A percentile compares a stretch with the other conserved stretches of the same genome.
phyloP scores from a whole-genome alignment of 208 protist genomes.

The Trypanosoma congolense region DNA sequence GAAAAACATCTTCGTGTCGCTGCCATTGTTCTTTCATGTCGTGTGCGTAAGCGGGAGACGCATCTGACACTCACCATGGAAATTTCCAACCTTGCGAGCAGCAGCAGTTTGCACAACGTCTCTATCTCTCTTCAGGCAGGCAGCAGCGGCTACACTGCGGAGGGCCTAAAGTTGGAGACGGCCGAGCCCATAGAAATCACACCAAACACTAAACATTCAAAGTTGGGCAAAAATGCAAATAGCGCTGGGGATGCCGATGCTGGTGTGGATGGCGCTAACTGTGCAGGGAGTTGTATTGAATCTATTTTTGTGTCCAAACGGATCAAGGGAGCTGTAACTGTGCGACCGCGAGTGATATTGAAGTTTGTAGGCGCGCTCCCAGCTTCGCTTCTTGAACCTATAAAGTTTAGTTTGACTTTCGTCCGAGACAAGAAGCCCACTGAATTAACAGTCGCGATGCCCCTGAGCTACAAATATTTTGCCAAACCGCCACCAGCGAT shows the following conservation, averaged over 20 bases:
- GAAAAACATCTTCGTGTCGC: slow-evolving; percentile 29
- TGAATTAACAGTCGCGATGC: slow-evolving; percentile 14
- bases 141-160: slow-evolving; percentile 11
- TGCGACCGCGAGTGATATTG: slow-evolving; percentile 21
- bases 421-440: slow-evolving; percentile 32
- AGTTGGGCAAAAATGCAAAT: background rate
- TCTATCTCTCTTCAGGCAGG: slow-evolving; percentile 18
- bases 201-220: background rate
- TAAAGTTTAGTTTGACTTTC: slow-evolving; percentile 36
- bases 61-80: slow-evolving; percentile 29
- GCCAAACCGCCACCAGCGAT: slow-evolving; percentile 30
- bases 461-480: slow-evolving; percentile 58
- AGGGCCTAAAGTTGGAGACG: slow-evolving; percentile 15
- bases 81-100: slow-evolving; percentile 33
- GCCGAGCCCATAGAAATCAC: slow-evolving; percentile 19
- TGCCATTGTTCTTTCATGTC: slow-evolving; percentile 32
- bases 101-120: slow-evolving; percentile 28
- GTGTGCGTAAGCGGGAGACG: slow-evolving; percentile 39
- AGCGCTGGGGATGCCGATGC: slow-evolving; percentile 1
- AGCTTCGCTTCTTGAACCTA: slow-evolving; percentile 26
- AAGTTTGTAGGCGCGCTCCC: slow-evolving; percentile 27
- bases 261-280: background rate
- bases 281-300: background rate
- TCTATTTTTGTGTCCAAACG: slow-evolving; percentile 28
- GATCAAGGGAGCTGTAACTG: slow-evolving; percentile 33